Conservation (phyloP, 306 rosid genomes). For the Fagus sylvatica region DNA sequence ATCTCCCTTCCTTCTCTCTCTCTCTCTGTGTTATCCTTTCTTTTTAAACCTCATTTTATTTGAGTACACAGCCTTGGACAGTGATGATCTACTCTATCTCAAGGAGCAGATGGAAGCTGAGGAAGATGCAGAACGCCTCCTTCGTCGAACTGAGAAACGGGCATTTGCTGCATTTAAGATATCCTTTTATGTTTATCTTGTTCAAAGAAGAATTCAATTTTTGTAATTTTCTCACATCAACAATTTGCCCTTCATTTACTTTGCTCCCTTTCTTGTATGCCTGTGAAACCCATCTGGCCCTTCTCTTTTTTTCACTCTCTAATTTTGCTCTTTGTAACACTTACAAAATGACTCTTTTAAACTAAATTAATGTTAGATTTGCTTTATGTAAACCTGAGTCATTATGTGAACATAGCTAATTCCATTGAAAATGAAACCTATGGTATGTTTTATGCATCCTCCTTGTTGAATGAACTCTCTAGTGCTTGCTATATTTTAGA, state of each 20-base stretch:
- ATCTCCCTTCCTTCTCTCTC: constrained; percentile 18
- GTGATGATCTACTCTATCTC: constrained; percentile 96
- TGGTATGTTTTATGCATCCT: background rate
- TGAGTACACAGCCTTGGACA: constrained; percentile 91
- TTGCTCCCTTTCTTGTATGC: background rate
- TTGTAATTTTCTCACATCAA: constrained; percentile 4
- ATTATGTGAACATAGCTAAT: background rate
- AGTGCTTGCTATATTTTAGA: background rate
- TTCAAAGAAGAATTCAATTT: constrained; percentile 3
- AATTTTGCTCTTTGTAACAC: background rate
- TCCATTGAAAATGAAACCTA: background rate
- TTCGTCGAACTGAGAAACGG: constrained; percentile 93
- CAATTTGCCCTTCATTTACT: background rate
- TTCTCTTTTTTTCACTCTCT: background rate
- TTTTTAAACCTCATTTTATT: constrained; percentile 38
- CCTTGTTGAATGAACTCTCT: background rate
- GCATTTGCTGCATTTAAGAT: constrained; percentile 99
- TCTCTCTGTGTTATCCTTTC: constrained; percentile 12
- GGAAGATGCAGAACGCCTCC: constrained; percentile 99
- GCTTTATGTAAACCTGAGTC: too few relatives aligned
- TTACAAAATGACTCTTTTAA: background rate
- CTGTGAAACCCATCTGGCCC: background rate
- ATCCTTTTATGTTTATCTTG: constrained; percentile 51
- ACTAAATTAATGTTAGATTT: background rate
- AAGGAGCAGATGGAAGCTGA: constrained; percentile 99